A percentile compares a stretch with the other conserved stretches of the same genome.
These are phyloP conservation scores for Maudiozyma humilis DNA, from an alignment of 1,139 yeast genomes.

Conservation along the genomic window DNA sequence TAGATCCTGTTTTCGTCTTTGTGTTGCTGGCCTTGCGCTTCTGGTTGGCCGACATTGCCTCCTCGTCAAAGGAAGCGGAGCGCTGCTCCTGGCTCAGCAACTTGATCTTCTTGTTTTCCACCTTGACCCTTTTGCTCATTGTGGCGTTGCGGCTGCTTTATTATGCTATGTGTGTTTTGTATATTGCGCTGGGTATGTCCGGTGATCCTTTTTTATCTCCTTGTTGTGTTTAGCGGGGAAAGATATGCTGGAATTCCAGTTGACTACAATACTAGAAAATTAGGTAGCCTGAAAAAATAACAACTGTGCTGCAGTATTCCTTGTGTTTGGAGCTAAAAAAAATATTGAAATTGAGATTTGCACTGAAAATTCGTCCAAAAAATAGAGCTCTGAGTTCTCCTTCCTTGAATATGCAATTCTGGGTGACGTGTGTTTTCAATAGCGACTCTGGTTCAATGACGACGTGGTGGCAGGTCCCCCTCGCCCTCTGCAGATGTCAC, in stretches of 20 bases:
- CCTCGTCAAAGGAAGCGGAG: slow-evolving; percentile 13
- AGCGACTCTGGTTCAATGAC: no score
- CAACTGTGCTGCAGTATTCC: no score
- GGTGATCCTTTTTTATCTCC: neutral
- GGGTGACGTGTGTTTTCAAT: neutral
- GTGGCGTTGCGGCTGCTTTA: neutral
- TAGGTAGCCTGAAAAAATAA: no score
- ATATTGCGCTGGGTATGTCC: no score
- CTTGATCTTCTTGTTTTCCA: neutral
- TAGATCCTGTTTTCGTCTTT: slow-evolving; percentile 5
- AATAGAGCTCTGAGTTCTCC: neutral
- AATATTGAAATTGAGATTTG: no score
- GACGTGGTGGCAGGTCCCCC: no score
- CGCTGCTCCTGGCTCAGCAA: slow-evolving; percentile 9
- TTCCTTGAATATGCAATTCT: neutral
- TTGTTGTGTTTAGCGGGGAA: neutral
- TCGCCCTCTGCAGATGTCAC: neutral
- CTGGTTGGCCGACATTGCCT: slow-evolving; percentile 9
- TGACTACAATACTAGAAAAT: neutral
- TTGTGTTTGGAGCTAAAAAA: no score
- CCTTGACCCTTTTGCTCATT: neutral
- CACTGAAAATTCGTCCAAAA: neutral
- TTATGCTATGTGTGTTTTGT: neutral
- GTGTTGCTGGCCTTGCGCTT: slow-evolving; percentile 6
- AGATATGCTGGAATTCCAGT: neutral